These are phyloP conservation scores for Zygosaccharomyces rouxii DNA, from an alignment of 805 yeast genomes.

Conservation along the genomic window DNA sequence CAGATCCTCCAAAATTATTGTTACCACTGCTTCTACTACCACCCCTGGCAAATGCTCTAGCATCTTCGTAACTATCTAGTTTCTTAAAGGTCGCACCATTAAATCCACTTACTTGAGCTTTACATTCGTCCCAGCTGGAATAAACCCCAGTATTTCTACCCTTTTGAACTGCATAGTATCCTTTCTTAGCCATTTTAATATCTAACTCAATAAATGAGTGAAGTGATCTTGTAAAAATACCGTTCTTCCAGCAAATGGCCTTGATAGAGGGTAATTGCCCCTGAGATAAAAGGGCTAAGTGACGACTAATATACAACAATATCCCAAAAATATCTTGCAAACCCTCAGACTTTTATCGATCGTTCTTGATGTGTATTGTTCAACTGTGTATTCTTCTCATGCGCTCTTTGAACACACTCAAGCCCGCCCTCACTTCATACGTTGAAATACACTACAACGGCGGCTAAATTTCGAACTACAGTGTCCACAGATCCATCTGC, in stretches of 20 bases:
- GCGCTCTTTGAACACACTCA: too few species aligned
- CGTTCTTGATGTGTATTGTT: too few species aligned
- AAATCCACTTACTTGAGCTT: conserved; percentile 50
- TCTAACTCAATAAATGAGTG: neutral
- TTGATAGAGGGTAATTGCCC: neutral
- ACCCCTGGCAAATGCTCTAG: conserved; percentile 38
- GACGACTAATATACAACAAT: neutral
- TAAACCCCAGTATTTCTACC: conserved; percentile 59
- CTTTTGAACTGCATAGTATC: conserved; percentile 50
- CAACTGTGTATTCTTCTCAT: too few species aligned
- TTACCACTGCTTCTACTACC: neutral
- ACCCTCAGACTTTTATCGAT: too few species aligned
- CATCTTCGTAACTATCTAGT: conserved; percentile 47
- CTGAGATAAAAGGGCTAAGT: neutral
- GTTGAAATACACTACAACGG: neutral
- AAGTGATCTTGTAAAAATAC: neutral
- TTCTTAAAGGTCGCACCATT: conserved; percentile 54
- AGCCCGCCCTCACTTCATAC: too few species aligned
- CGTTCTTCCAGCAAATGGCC: neutral
- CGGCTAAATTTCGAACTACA: neutral
- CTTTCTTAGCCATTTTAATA: conserved; percentile 18
- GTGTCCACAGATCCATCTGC: too few species aligned
- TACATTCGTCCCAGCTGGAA: conserved; percentile 54
- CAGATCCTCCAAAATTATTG: neutral
- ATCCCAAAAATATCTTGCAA: too few species aligned